These are phyloP conservation scores for Blastobotrys americana DNA, from an alignment of 805 yeast species.

Conservation along the genomic window DNA sequence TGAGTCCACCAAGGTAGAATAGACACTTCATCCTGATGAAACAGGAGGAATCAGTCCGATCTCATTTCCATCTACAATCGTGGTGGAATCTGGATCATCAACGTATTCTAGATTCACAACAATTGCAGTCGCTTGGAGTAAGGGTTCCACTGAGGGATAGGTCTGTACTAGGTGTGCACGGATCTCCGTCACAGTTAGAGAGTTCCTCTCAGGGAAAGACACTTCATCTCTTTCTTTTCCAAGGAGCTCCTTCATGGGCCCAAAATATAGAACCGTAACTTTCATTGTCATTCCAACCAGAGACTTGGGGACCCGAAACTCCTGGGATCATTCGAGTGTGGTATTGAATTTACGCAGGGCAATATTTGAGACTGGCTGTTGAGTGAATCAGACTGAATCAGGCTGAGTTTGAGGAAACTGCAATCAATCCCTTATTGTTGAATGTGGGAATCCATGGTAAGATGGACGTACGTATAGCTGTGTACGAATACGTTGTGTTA, in stretches of 20 bases:
- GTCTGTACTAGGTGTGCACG: slow-evolving; percentile 1
- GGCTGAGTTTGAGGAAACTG: too few species aligned
- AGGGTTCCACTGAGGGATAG: slow-evolving; percentile 13
- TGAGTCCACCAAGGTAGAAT: too few species aligned
- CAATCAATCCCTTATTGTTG: too few species aligned
- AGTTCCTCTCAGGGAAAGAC: neutral
- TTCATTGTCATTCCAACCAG: too few species aligned
- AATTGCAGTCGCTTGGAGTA: slow-evolving; percentile 21
- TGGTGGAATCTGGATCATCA: slow-evolving; percentile 2
- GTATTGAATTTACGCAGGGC: too few species aligned
- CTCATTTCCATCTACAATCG: slow-evolving; percentile 16
- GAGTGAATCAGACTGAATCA: too few species aligned
- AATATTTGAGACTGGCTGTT: too few species aligned
- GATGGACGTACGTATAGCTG: too few species aligned
- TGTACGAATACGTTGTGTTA: too few species aligned
- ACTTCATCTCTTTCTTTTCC: slow-evolving; percentile 6
- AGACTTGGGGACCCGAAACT: too few species aligned
- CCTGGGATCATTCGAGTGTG: too few species aligned
- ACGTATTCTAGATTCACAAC: slow-evolving; percentile 23
- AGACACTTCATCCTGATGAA: slow-evolving; percentile 22
- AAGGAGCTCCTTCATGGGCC: slow-evolving; percentile 21
- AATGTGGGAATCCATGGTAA: too few species aligned
- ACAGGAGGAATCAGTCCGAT: slow-evolving; percentile 28
- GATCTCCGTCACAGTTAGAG: neutral
- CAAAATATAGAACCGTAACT: slow-evolving; percentile 21